Percentiles rank a stretch among this genome's conserved stretches.
Evolutionary conservation across 441 rosid species (phyloP).

Genomic region (Corymbia calophylla): DNA sequence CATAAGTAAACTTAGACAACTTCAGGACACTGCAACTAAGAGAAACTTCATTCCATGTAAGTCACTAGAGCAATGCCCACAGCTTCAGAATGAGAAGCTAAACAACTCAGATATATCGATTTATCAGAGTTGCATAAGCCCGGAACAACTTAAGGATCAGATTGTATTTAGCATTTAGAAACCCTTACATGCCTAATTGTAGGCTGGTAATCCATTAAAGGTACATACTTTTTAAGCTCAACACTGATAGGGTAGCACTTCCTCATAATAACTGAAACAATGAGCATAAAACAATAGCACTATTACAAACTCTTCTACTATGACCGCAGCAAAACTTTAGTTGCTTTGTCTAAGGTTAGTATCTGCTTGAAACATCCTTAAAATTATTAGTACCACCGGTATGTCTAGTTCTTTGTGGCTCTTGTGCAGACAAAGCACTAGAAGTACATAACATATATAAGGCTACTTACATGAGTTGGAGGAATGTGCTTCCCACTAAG

Average conservation of each 20-base stretch:
- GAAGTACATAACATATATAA: background rate
- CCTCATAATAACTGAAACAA: background rate
- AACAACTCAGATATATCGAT: background rate
- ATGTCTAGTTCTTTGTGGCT: background rate
- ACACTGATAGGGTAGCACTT: background rate
- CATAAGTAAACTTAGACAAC: background rate
- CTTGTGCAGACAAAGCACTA: background rate
- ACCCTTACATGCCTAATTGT: background rate
- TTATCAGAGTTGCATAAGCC: background rate
- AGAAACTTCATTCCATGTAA: background rate
- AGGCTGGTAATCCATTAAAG: background rate
- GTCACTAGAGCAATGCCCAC: background rate
- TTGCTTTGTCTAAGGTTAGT: background rate
- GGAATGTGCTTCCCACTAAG: constrained; percentile 14
- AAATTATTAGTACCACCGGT: background rate
- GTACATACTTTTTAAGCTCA: background rate
- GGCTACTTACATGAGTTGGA: constrained; percentile 7
- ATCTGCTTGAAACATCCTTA: background rate
- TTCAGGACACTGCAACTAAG: background rate
- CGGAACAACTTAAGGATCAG: background rate
- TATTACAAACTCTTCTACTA: background rate
- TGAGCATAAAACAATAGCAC: background rate
- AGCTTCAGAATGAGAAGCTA: background rate
- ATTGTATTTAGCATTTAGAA: background rate
- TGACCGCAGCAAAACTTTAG: background rate